phyloP scores from a whole-genome alignment of 345 rosid genomes.

The Syzygium aromaticum region DNA sequence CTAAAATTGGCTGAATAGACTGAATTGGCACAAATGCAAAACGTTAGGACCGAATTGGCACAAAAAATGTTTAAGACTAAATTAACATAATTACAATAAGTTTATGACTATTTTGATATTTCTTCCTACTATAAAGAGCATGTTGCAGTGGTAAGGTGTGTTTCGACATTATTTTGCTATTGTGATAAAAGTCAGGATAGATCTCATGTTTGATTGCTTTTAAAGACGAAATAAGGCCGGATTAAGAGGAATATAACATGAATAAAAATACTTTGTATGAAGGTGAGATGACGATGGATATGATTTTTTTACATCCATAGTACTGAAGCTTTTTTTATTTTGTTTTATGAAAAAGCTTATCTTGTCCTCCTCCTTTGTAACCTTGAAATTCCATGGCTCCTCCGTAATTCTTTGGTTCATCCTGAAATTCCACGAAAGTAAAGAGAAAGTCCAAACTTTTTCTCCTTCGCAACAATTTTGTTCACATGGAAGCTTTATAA shows the following conservation, averaged over 20 bases:
- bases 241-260: neutral
- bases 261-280: neutral
- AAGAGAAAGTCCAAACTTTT: neutral
- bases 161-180: too few relatives aligned
- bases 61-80: too few relatives aligned
- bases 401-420: neutral
- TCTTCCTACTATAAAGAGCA: too few relatives aligned
- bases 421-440: neutral
- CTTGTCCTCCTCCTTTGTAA: neutral
- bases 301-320: neutral
- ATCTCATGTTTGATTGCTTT: neutral
- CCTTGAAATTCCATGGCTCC: neutral
- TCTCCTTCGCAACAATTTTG: neutral
- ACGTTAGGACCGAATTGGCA: too few relatives aligned
- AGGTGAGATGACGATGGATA: accelerated
- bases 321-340: neutral
- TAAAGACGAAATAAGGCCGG: neutral
- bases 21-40: too few relatives aligned
- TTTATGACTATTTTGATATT: too few relatives aligned
- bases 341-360: neutral
- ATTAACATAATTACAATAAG: too few relatives aligned
- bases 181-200: neutral
- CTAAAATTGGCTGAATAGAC: too few relatives aligned
- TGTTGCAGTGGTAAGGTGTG: too few relatives aligned
- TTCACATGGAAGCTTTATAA: neutral